Evolutionary conservation across 2,329 filamentous ascomycete species (phyloP).

Genomic region (Ceratocystis papillata): DNA sequence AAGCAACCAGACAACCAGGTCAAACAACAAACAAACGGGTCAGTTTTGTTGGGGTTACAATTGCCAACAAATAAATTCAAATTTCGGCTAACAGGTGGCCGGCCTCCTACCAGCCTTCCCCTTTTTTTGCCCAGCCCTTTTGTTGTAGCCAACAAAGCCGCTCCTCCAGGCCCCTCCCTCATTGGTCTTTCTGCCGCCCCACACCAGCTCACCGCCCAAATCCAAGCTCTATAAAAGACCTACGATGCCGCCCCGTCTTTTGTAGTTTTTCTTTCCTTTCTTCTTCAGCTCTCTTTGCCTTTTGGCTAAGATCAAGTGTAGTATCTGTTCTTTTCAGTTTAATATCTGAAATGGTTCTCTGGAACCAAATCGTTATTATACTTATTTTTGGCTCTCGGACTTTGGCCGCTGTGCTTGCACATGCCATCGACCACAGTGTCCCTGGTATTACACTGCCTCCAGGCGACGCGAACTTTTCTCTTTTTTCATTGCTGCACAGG

Average conservation of each 20-base stretch:
- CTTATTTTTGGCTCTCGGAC: conserved; percentile 47
- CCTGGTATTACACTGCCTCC: conserved; percentile 26
- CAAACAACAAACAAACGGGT: neutral
- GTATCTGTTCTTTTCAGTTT: conserved; percentile 98
- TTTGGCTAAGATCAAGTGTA: conserved; percentile 86
- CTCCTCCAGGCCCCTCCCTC: neutral
- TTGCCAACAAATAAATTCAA: neutral
- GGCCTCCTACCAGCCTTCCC: neutral
- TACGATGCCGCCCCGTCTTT: neutral
- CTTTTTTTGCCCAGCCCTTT: neutral
- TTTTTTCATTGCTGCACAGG: conserved; percentile 24
- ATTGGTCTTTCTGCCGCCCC: neutral
- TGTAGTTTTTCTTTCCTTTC: conserved; percentile 22
- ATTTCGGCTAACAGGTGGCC: neutral
- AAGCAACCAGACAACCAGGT: neutral
- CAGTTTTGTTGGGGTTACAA: neutral
- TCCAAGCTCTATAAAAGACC: conserved; percentile 17
- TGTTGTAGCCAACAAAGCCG: neutral
- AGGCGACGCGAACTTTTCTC: conserved; percentile 25
- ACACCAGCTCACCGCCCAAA: neutral
- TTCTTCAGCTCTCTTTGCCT: conserved; percentile 29
- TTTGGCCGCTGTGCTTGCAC: conserved; percentile 25
- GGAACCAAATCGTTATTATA: conserved; percentile 68
- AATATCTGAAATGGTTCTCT: conserved; percentile 80
- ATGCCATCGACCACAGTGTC: conserved; percentile 24